Evolutionary conservation across 148 eudicot genomes (phyloP), one percentile per base, ranked within the genome.

Genomic region (Rhododendron griersonianum): DNA sequence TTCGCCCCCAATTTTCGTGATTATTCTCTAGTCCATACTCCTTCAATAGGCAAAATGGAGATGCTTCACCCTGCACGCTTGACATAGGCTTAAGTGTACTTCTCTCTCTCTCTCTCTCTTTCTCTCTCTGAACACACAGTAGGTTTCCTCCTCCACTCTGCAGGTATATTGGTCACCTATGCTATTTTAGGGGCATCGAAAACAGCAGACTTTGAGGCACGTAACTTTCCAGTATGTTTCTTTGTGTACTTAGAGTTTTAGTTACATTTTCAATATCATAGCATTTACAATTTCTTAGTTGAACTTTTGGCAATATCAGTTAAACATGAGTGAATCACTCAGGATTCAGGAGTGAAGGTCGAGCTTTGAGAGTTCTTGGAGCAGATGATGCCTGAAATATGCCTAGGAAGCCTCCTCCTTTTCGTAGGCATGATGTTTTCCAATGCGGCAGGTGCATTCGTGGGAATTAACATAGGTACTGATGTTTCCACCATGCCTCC

Each of bases 391-490:
- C 93, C 88, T 75, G 82, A 82, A 75, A 86, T 73, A 74, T 85
- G 87, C 86, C 81, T 90, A 45, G 84, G 79, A 55, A 84, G 35
- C 35, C n/a, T 89, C 33, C 86, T 91, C 74, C 86, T 91, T 48
- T 50, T 90, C 57, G 14, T 80, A 23, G 82, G 79, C 80, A 86
- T 85, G 25, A 86, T 85, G 25, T 48, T 89, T 82, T 89, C 88
- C 39, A 44, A 39, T 35, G 55, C 85, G 50, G 86, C 83, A 90
- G 98, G 94, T 82, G 98, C 87, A 8, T 87, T 81, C 14, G 81
- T 89, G 79, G 91, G 91, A 53, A 59, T 89, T 6, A 94, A 94
- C 88, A 91, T 94, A 84, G 96, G 95, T 39, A 93, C 94, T 39
- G 94, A 90, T 86, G 87, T 89, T 21, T 91, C 92, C 85, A 90